A percentile compares a stretch with the other conserved stretches of the same genome.
Evolutionary conservation across 495 filamentous ascomycete genomes (phyloP).

Genomic region (Rostrohypoxylon terebratum): DNA sequence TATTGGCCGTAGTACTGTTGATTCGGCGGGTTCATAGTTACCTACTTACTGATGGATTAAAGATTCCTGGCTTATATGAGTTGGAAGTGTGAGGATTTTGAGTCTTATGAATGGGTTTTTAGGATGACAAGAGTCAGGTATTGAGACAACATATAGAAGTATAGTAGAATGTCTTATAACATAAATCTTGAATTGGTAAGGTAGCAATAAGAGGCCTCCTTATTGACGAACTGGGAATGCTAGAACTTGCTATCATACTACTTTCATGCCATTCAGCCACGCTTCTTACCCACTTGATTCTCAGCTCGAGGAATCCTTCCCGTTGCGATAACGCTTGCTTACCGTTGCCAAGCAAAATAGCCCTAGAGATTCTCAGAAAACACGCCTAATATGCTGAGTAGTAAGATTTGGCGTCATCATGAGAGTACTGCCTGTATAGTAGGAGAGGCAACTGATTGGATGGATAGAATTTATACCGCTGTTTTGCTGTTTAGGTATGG

Average conservation of each 20-base stretch:
- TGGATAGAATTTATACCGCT: neutral
- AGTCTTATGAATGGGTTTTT: neutral
- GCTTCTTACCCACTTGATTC: conserved; percentile 19
- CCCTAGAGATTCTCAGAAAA: neutral
- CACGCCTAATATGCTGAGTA: neutral
- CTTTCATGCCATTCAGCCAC: conserved; percentile 26
- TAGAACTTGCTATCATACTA: conserved; percentile 3
- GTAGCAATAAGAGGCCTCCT: conserved; percentile 3
- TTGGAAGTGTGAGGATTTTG: neutral
- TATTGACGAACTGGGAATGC: neutral
- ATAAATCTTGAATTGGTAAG: neutral
- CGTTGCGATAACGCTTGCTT: neutral
- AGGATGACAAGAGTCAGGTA: neutral
- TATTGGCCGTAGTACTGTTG: conserved; percentile 28
- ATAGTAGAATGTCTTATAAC: neutral
- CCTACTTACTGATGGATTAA: neutral
- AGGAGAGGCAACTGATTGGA: conserved; percentile 9
- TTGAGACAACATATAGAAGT: neutral
- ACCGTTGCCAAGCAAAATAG: conserved; percentile 18
- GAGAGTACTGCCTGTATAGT: neutral
- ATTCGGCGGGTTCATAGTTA: conserved; percentile 23
- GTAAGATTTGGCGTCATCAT: neutral
- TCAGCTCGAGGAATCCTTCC: conserved; percentile 27
- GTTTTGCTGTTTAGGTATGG: neutral
- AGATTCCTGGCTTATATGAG: neutral